A percentile compares a stretch with the other conserved stretches of the same genome.
These are phyloP conservation scores for Fusarium metavorans DNA, from an alignment of 2,329 filamentous ascomycete species.

Conservation along the genomic window DNA sequence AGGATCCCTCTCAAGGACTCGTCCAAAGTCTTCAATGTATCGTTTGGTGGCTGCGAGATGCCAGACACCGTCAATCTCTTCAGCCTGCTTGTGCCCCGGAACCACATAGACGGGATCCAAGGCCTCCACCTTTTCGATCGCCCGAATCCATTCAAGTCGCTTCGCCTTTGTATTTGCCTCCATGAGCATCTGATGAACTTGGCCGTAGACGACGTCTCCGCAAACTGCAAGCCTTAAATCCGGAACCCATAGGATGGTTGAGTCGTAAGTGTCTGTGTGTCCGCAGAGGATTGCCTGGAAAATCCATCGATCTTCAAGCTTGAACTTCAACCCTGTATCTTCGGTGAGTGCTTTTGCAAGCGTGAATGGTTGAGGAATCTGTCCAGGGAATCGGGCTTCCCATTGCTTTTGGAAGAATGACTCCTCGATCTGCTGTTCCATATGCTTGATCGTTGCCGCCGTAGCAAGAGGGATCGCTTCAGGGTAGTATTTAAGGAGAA, in stretches of 20 bases:
- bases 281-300: slow-evolving; percentile 1
- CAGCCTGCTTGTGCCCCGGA: slow-evolving; percentile 1
- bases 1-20: slow-evolving; percentile 10
- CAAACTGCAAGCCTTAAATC: background rate
- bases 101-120: background rate
- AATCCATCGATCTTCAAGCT: background rate
- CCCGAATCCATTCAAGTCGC: slow-evolving; percentile 7
- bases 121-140: slow-evolving; percentile 8
- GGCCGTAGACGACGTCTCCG: slow-evolving; percentile 8
- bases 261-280: slow-evolving; percentile 12
- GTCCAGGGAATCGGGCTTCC: background rate
- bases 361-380: background rate
- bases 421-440: slow-evolving; percentile 8
- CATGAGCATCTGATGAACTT: slow-evolving; percentile 5
- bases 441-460: background rate
- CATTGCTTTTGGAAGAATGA: background rate
- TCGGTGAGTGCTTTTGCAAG: background rate
- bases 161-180: slow-evolving; percentile 3
- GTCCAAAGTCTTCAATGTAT: slow-evolving; percentile 3
- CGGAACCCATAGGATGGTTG: slow-evolving; percentile 2
- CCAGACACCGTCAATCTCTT: slow-evolving; percentile 1
- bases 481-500: background rate
- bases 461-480: background rate
- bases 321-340: background rate
- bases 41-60: background rate